Percentiles rank a stretch among this genome's conserved stretches.
phyloP scores from a whole-genome alignment of 2,329 filamentous ascomycete genomes.

The Cladobotryum protrusum region DNA sequence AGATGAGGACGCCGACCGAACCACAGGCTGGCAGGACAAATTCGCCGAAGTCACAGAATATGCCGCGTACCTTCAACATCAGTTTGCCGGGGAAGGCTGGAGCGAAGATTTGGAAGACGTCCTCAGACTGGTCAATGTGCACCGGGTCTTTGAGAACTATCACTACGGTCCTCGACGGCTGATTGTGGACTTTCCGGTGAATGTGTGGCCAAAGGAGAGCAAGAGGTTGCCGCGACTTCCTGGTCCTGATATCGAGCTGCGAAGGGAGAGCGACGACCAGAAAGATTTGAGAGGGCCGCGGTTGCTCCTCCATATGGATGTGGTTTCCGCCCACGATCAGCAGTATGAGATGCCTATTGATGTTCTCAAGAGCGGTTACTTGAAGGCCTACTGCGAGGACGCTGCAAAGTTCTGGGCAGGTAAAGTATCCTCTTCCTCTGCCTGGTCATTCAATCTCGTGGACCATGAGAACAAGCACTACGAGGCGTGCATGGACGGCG shows the following conservation, averaged over 20 bases:
- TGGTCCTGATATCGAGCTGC: slow-evolving; percentile 6
- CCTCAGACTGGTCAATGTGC: slow-evolving; percentile 26
- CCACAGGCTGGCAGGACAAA: slow-evolving; percentile 33
- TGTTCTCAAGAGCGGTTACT: background rate
- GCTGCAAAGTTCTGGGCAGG: slow-evolving; percentile 3
- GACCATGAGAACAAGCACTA: slow-evolving; percentile 30
- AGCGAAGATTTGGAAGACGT: slow-evolving; percentile 19
- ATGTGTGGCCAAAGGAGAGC: slow-evolving; percentile 16
- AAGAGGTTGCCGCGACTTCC: slow-evolving; percentile 22
- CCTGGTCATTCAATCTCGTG: slow-evolving; percentile 25
- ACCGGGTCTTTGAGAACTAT: slow-evolving; percentile 29
- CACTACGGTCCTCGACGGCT: slow-evolving; percentile 26
- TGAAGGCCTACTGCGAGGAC: slow-evolving; percentile 5
- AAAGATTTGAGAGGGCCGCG: background rate
- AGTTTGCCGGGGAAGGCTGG: slow-evolving; percentile 22
- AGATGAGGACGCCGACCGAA: slow-evolving; percentile 41
- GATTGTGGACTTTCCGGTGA: slow-evolving; percentile 19
- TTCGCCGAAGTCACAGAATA: slow-evolving; percentile 33
- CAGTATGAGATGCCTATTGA: slow-evolving; percentile 7
- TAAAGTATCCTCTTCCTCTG: background rate
- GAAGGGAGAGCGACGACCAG: background rate
- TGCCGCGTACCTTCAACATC: slow-evolving; percentile 28
- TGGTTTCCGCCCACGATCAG: slow-evolving; percentile 5
- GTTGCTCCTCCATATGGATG: slow-evolving; percentile 3
- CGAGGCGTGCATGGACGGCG: slow-evolving; percentile 25